These are phyloP conservation scores for Piper betle DNA, from an alignment of 164 flowering plant genomes.

Conservation along the genomic window DNA sequence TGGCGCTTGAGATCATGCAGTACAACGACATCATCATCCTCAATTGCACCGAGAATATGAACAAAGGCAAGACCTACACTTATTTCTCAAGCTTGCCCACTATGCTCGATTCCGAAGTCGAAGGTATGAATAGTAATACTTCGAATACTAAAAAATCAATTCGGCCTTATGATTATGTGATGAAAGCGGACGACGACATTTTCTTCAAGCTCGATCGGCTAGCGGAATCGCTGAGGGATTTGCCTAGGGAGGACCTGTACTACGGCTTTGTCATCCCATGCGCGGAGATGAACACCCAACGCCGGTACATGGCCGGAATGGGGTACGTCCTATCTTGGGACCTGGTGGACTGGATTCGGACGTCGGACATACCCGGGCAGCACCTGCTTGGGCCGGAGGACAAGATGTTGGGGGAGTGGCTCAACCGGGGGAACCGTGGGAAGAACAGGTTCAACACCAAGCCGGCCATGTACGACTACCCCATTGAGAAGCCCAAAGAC, in stretches of 20 bases:
- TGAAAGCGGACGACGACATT: conserved; percentile 57
- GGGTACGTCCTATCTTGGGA: conserved; percentile 88
- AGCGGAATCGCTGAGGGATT: conserved; percentile 31
- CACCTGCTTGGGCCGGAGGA: conserved; percentile 72
- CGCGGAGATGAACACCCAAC: conserved; percentile 67
- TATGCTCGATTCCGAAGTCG: conserved; percentile 4
- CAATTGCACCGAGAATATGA: conserved; percentile 57
- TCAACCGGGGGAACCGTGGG: conserved; percentile 38
- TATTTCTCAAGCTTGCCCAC: conserved; percentile 46
- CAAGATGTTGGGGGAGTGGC: conserved; percentile 56
- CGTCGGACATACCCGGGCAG: conserved; percentile 41
- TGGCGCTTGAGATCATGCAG: conserved; percentile 43
- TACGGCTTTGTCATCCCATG: conserved; percentile 85
- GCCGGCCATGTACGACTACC: conserved; percentile 38
- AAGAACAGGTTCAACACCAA: conserved; percentile 62
- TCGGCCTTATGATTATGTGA: conserved; percentile 35
- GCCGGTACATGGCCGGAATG: conserved; percentile 84
- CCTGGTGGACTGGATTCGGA: conserved; percentile 57
- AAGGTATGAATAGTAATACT: too few relatives aligned
- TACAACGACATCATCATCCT: conserved; percentile 56
- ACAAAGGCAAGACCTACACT: conserved; percentile 51
- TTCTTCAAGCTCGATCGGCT: background rate
- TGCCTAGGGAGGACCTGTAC: conserved; percentile 62
- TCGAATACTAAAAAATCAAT: conserved; percentile 17
- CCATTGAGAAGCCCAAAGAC: conserved; percentile 17